Evolutionary conservation across 2,329 filamentous ascomycete species (phyloP), one percentile per base, ranked within the genome.

Genomic region (Sordariomycetes sp.): DNA sequence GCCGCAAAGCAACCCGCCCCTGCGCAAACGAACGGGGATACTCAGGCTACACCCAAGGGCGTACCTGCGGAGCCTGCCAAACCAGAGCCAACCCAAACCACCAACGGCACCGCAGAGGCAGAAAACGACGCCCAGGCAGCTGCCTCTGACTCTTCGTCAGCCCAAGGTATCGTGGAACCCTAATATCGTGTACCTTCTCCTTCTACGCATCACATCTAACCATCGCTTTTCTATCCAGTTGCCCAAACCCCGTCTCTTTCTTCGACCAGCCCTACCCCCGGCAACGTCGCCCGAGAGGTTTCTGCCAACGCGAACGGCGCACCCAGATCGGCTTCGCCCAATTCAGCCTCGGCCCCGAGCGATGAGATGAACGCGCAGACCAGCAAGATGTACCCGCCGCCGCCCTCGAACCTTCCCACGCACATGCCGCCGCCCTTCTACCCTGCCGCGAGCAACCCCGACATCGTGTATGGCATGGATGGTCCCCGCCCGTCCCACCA

Each of bases 21-120:
- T 18, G 8, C 34, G 6, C 10, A 48, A 32, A 14, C 28, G 3
- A 51, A 43, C 20, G 55, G 55, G n/a, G 55, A 57, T 43, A 18
- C 43, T 4, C 55, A 40, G 34, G 48, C 46, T n/a, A 53, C 55
- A 25, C 55, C 55, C 10, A 53, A 57, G 24, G 55, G 55, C 11
- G 28, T 24, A 3, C n/a, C n/a, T 5, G 25, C 25, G n/a, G n/a
- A 57, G 32, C 55, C 28, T 14, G 22, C 28, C 12, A 20, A 53
- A 37, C 18, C 43, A 22, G 54, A 43, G 34, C n/a, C 28, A 14
- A 10, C 24, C 5, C n/a, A n/a, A 28, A 7, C 24, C 3, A 20
- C 24, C 54, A 43, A 55, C 24, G 54, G 40, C 35, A 25, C n/a
- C 53, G 22, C 37, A 43, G 28, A 28, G 37, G 11, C 25, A 43